Base-by-base conservation (phyloP, 2,329 filamentous ascomycete species). In the Xylaria sp. region DNA sequence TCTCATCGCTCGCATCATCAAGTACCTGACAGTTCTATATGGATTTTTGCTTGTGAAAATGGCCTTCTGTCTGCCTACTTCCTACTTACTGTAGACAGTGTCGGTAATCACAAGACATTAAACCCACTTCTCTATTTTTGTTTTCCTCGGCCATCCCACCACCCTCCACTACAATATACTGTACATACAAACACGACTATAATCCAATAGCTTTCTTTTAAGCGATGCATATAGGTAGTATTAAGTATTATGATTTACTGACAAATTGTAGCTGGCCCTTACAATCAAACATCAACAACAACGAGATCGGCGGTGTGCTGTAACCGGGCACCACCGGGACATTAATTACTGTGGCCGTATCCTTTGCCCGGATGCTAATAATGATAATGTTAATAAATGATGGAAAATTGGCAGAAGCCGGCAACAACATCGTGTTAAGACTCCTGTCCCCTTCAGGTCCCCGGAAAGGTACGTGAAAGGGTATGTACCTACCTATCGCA, bases 371-470 rank as follows among this genome's bases (percentile, higher is more conserved):
- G 45, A n/a, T 44, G 17, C 29, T 29, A 29, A 42, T 55, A 22
- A 42, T 36, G 45, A 25, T 42, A 13, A 27, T 36, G 27, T n/a
- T 50, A 38, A 61, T 31, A n/a, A 62, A 53, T 49, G 17, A 50
- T 27, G 50, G 13, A 54, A 25, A 36, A 9, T 5, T 22, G 38
- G 49, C 38, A 45, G 31, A 36, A 42, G 25, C 54, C 55, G 47
- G 61, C 9, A 39, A 49, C 69, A 73, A 70, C 73, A 73, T 74
- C 73, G 73, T 75, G 73, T 75, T 68, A 74, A n/a, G 68, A 65
- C 61, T 61, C 54, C 67, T n/a, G n/a, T 60, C 39, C 64, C 61
- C 36, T 64, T 64, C 54, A 61, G 61, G 33, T 55, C 44, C 31
- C 13, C 27, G 15, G 25, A 17, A 42, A 27, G 17, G 45, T n/a